Evolutionary conservation across 1,284 basidiomycete genomes (phyloP), one percentile per base, ranked within the genome.

Genomic region (Leccinum huronense): DNA sequence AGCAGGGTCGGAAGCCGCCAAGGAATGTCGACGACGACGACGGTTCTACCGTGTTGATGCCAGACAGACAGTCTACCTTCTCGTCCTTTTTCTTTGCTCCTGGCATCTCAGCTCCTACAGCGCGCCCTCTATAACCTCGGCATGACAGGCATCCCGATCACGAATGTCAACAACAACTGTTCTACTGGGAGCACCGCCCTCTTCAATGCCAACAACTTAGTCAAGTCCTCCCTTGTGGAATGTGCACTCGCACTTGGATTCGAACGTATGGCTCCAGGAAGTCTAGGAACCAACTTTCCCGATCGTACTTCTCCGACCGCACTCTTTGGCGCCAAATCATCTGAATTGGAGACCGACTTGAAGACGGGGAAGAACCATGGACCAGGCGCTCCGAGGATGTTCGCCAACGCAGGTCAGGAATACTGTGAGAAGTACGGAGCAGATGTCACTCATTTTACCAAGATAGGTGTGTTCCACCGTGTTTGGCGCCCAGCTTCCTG

Each of bases 81-180:
- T 75, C 74, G 30, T 33, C 54, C 16, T 3, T 19, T 31, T 34
- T 34, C 54, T 23, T 30, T 30, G n/a, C 27, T 34, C 31, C 13
- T 19, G 54, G 16, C 10, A 30, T 19, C 54, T 31, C 27, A 27
- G n/a, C 14, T 34, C 16, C 27, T 31, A 27, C 23, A 73, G 70
- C 64, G 92, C 31, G 88, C 91, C 3, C 79, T 95, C n/a, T 95
- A 95, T 76, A 88, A 88, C 73, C 86, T 95, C 55, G 93, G 93
- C 16, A 82, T 95, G 76, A 95, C 93, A 4, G 83, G 86, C 31
- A 94, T 95, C 65, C 93, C 93, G 1, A 90, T 95, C 70, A 84
- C 90, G 60, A 95, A 95, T 70, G 90, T 94, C 59, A 93, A 92
- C 79, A 94, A 94, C 77, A 93, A 92, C 73, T 92, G 91, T 69